These are phyloP conservation scores for Calonectria pteridis DNA, from an alignment of 2,329 filamentous ascomycete genomes.

Conservation along the genomic window DNA sequence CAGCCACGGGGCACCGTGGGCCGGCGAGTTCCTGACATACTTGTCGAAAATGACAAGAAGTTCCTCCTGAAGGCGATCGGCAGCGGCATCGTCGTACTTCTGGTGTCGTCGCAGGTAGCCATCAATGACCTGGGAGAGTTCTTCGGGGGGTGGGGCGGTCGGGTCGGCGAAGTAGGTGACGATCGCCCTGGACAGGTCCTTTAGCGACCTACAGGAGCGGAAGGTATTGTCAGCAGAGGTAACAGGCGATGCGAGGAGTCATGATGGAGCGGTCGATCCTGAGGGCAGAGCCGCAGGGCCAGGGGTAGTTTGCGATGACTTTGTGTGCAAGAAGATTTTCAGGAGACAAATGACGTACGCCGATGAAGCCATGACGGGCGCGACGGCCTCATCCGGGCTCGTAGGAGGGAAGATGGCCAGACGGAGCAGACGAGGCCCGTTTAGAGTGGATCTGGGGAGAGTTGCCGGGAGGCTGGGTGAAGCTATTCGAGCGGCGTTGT, in stretches of 20 bases:
- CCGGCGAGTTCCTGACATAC: constrained; percentile 67
- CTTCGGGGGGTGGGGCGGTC: constrained; percentile 73
- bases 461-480: constrained; percentile 32
- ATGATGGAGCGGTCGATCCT: constrained; percentile 30
- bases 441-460: constrained; percentile 35
- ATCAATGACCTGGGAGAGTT: constrained; percentile 72
- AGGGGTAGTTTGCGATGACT: constrained; percentile 19
- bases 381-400: constrained; percentile 44
- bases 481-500: constrained; percentile 34
- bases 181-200: constrained; percentile 72
- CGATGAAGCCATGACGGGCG: constrained; percentile 45
- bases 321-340: constrained; percentile 38
- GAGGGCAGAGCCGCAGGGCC: constrained; percentile 29
- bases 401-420: constrained; percentile 38
- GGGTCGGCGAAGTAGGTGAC: constrained; percentile 62
- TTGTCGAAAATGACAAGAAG: constrained; percentile 75
- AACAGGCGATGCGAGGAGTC: constrained; percentile 24
- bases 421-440: constrained; percentile 39
- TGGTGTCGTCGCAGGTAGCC: constrained; percentile 77
- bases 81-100: constrained; percentile 74
- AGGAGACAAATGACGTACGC: constrained; percentile 43
- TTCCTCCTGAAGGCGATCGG: constrained; percentile 81
- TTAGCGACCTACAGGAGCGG: constrained; percentile 62
- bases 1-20: constrained; percentile 76
- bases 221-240: constrained; percentile 36